Evolutionary conservation across 345 rosid species (phyloP).

Genomic region (Moricandia moricandioides): DNA sequence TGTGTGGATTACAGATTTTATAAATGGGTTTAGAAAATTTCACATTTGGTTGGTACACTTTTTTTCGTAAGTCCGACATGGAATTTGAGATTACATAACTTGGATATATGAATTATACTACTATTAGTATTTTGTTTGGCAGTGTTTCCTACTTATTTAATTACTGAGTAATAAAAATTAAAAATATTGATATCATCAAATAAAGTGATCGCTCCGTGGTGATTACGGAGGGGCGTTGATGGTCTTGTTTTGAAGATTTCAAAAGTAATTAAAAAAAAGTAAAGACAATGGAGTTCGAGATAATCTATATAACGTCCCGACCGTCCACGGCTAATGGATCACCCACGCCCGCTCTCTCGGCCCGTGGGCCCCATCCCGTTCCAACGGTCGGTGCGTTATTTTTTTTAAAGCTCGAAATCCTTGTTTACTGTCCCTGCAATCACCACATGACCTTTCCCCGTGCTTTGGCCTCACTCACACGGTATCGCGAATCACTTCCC

Average conservation of each 20-base stretch:
- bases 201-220: slow-evolving; percentile 28
- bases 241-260: neutral
- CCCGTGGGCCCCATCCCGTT: no score
- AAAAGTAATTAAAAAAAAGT: neutral
- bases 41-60: neutral
- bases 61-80: neutral
- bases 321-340: no score
- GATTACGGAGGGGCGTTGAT: slow-evolving; percentile 26
- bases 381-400: no score
- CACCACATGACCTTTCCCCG: no score
- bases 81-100: neutral
- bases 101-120: neutral
- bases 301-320: no score
- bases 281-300: slow-evolving; percentile 9
- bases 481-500: no score
- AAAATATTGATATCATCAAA: slow-evolving; percentile 4
- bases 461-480: no score
- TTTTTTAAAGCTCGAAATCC: no score
- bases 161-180: neutral
- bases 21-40: neutral
- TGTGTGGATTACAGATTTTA: neutral
- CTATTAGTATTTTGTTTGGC: neutral
- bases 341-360: no score
- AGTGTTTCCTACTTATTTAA: neutral
- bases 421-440: no score